These are phyloP conservation scores for Xylaria venustula DNA, from an alignment of 495 filamentous ascomycete species.

Conservation along the genomic window DNA sequence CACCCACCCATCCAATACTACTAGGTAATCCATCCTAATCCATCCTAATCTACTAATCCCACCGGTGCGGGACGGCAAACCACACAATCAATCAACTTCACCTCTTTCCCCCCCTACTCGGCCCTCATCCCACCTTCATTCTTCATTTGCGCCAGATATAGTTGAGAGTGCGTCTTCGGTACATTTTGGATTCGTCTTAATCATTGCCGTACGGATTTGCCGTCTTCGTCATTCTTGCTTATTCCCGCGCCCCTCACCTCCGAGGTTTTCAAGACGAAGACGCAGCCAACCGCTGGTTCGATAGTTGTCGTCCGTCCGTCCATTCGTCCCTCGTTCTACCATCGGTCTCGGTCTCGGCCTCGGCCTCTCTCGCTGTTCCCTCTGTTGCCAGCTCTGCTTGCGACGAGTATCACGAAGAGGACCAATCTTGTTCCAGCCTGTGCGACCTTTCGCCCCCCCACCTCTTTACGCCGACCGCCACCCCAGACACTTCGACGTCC, in stretches of 20 bases:
- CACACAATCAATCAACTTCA: neutral
- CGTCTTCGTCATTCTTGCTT: no score
- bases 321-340: neutral
- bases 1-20: no score
- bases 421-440: neutral
- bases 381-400: neutral
- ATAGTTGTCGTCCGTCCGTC: neutral
- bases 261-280: neutral
- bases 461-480: neutral
- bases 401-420: neutral
- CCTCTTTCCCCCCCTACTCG: neutral
- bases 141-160: no score
- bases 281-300: neutral
- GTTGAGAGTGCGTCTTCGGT: no score
- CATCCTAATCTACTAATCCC: no score
- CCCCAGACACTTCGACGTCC: neutral
- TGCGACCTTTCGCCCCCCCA: no score
- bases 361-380: neutral
- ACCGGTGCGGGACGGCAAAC: neutral
- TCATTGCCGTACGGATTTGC: no score
- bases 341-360: neutral
- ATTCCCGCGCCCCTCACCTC: neutral
- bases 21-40: neutral
- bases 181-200: no score
- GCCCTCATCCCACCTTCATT: constrained; percentile 4